Base-by-base conservation (phyloP, 2,329 filamentous ascomycete species). In the Trichoderma atroviride region DNA sequence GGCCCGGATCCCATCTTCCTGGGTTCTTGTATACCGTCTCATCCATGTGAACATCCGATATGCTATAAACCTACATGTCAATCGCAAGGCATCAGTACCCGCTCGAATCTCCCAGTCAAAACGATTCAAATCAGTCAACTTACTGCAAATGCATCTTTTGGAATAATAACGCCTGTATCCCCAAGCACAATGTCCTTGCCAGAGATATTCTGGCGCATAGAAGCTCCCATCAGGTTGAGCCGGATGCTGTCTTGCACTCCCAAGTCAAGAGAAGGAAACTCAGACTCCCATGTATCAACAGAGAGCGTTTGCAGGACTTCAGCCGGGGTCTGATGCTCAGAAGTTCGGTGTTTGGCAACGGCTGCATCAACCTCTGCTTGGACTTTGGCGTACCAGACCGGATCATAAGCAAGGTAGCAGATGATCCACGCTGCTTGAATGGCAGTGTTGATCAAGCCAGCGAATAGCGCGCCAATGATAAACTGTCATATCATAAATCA, bases 381-480 rank as follows among this genome's bases (percentile, higher is more conserved):
- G 1, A 83, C 77, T 58, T 80, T 78, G 13, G 68, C 71, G 43
- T 81, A 80, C 88, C 88, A 84, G 65, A 82, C 68, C 19, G 80
- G 75, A 73, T 85, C 74, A 65, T 81, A 69, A 66, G 85, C 75
- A 65, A 89, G 79, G 79, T 85, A 81, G 75, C 82, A 70, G 71
- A 88, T 75, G 70, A 88, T 77, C 81, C 83, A 88, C 2, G 83
- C 82, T 1, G 84, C 83, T 71, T 86, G 88, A 74, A 87, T 82
- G 50, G 85, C 86, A 29, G 79, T 85, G 76, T 88, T 89, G n/a
- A 88, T 72, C 40, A 85, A 78, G n/a, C 86, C 86, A 1, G 86
- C 86, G 73, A 86, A 87, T 3, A 89, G 76, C 0, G 84, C 78
- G 14, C 83, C 82, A n/a, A 88, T 77, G 40, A 87, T 79, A 75